phyloP scores from a whole-genome alignment of 257 asterid genomes.

The Solanum rostratum region DNA sequence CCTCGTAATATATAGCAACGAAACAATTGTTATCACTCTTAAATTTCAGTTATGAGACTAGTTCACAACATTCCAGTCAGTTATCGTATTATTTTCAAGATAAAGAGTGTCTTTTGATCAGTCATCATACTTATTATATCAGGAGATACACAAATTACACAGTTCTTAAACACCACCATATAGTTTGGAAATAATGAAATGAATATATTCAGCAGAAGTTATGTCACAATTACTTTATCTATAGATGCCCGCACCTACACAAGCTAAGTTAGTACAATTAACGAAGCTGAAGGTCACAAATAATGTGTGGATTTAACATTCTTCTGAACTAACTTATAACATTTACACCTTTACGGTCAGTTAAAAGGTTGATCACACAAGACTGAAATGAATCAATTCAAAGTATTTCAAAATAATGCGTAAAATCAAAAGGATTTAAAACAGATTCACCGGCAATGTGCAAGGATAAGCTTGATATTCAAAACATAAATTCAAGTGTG shows the following conservation, averaged over 20 bases:
- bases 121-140: neutral
- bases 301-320: neutral
- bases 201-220: neutral
- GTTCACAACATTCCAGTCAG: neutral
- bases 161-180: neutral
- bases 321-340: neutral
- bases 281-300: neutral
- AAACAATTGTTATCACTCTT: neutral
- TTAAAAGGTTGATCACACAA: neutral
- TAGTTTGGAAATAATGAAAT: neutral
- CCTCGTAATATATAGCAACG: neutral
- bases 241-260: neutral
- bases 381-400: neutral
- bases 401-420: neutral
- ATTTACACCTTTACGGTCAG: neutral
- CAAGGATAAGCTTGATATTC: neutral
- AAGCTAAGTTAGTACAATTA: neutral
- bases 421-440: neutral
- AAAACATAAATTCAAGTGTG: neutral
- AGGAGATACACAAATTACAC: neutral
- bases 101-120: neutral
- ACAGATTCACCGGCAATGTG: neutral
- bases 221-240: neutral
- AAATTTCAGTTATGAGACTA: neutral
- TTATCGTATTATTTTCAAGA: neutral